Percentiles rank a stretch among this genome's conserved stretches.
Conservation (phyloP, 106 monocot genomes). For the Hemerocallis citrina region DNA sequence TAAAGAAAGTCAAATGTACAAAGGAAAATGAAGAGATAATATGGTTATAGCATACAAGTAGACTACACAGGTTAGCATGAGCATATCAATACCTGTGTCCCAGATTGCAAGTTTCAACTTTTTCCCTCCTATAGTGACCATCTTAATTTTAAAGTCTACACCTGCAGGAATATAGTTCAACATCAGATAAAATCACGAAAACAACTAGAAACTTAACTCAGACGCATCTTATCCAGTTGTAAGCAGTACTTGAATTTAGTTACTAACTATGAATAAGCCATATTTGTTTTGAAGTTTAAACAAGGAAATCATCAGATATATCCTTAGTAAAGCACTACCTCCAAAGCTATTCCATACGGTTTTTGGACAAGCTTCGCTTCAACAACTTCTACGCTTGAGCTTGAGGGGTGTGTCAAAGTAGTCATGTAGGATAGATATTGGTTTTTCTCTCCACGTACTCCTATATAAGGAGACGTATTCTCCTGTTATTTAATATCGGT, state of each 20-base stretch:
- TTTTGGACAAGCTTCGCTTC: too few relatives aligned
- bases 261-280: neutral
- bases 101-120: slow-evolving; percentile 72
- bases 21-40: neutral
- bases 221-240: neutral
- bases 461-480: too few relatives aligned
- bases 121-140: slow-evolving; percentile 52
- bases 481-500: too few relatives aligned
- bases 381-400: too few relatives aligned
- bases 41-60: neutral
- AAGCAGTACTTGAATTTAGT: neutral
- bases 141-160: slow-evolving; percentile 70
- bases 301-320: too few relatives aligned
- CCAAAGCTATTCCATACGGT: too few relatives aligned
- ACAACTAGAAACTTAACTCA: neutral
- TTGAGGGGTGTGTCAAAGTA: too few relatives aligned
- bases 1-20: neutral
- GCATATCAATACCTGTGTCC: slow-evolving; percentile 47
- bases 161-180: slow-evolving; percentile 21
- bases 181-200: neutral
- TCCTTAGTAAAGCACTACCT: too few relatives aligned
- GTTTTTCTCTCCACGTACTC: too few relatives aligned
- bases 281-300: too few relatives aligned
- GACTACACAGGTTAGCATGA: neutral
- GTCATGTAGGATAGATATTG: too few relatives aligned